Evolutionary conservation across 805 yeast species (phyloP).

Genomic region (Komagataella pastoris): DNA sequence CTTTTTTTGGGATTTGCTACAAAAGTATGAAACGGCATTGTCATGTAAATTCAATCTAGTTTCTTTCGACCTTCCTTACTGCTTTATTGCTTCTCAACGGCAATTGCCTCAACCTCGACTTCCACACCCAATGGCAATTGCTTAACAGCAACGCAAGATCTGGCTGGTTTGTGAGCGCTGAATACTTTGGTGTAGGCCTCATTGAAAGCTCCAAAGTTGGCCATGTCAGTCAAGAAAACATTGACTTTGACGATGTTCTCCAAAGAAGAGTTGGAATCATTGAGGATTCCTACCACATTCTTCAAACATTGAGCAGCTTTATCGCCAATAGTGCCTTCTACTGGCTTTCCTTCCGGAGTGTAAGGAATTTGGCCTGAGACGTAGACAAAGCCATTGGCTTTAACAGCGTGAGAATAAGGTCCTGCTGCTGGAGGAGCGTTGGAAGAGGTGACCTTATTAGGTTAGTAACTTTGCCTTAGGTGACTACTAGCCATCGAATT

Average conservation of each 20-base stretch:
- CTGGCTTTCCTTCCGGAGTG: constrained; percentile 69
- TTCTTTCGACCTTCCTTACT: neutral
- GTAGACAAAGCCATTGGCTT: constrained; percentile 79
- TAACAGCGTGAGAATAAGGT: constrained; percentile 90
- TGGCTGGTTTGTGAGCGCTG: constrained; percentile 77
- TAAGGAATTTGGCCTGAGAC: constrained; percentile 94
- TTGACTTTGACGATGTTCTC: constrained; percentile 80
- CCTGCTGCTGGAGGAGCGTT: constrained; percentile 96
- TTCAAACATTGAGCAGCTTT: constrained; percentile 65
- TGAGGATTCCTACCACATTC: constrained; percentile 60
- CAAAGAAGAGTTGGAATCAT: constrained; percentile 75
- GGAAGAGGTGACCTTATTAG: constrained; percentile 39
- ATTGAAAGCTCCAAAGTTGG: constrained; percentile 75
- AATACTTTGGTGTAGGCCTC: constrained; percentile 72
- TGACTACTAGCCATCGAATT: neutral
- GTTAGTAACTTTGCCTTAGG: neutral
- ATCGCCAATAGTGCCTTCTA: constrained; percentile 64
- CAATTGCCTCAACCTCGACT: constrained; percentile 87
- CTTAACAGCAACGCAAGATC: constrained; percentile 95
- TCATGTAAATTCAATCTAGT: neutral
- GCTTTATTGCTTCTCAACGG: constrained; percentile 39
- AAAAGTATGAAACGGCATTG: neutral
- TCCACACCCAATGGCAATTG: constrained; percentile 80
- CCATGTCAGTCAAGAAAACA: constrained; percentile 85
- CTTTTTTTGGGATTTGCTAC: neutral